Conservation (phyloP, 2,329 filamentous ascomycete species). For the Sporothrix pallida region DNA sequence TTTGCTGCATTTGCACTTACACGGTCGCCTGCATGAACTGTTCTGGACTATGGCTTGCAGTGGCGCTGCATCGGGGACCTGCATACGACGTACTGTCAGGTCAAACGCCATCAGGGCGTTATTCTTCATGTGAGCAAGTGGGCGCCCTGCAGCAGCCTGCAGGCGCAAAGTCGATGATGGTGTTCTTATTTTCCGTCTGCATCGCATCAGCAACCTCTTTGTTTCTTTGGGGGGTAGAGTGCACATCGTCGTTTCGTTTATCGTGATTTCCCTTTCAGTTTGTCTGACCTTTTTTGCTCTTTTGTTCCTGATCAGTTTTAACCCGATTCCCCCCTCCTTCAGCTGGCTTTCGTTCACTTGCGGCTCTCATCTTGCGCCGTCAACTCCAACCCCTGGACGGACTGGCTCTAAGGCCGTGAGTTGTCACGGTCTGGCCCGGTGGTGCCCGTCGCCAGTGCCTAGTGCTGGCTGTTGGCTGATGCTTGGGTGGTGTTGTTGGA, state of each 20-base stretch:
- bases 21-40: constrained; percentile 23
- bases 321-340: constrained; percentile 3
- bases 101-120: background rate
- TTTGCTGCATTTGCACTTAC: background rate
- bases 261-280: background rate
- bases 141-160: background rate
- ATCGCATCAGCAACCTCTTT: constrained; percentile 17
- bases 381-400: constrained; percentile 21
- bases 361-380: background rate
- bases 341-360: background rate
- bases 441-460: constrained; percentile 25
- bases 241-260: constrained; percentile 26
- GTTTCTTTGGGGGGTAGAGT: too few relatives aligned
- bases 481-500: background rate
- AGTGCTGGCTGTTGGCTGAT: constrained; percentile 15
- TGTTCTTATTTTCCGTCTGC: constrained; percentile 8
- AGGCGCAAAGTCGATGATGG: background rate
- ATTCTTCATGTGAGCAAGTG: constrained; percentile 4
- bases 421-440: constrained; percentile 28
- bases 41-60: constrained; percentile 13
- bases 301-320: background rate
- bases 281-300: background rate
- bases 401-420: background rate
- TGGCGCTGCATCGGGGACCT: constrained; percentile 19
- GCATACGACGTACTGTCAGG: background rate